Base-by-base conservation (phyloP, 805 yeast genomes). In the Kazachstania taianensis region DNA sequence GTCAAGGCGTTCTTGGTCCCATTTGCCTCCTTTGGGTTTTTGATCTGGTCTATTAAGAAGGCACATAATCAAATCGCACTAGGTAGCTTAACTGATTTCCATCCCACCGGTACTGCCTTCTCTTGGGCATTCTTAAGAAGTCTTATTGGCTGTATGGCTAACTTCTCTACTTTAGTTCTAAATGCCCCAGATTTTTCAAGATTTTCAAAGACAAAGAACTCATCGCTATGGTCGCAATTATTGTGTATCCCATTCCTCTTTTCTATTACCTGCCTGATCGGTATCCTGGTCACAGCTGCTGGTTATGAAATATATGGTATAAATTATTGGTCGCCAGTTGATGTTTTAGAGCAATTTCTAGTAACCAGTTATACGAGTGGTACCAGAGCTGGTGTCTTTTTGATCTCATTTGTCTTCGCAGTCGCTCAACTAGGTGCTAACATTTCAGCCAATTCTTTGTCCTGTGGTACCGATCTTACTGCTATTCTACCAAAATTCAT, bases 111-210 rank as follows among this genome's bases (percentile, higher is more conserved):
- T 2, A 76, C 81, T 18, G 70, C 82, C 33, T 72, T 66, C 38
- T 78, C 75, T 18, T 86, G 96, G 45, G 28, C 36, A 1, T 81
- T 82, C 54, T 68, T 82, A 30, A 67, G 70, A 48, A 71, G 83
- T 14, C 63, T 78, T 20, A 79, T 84, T 85, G 77, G 75, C 57
- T 69, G 84, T 29, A 63, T 83, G 41, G 80, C 87, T 19, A 82
- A 82, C 62, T 83, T 82, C 49, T 84, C 89, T 3, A 78, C 92
- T 9, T 66, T 83, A 49, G 78, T 82, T 48, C 71, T 78, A 37
- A 83, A 83, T 61, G 82, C 87, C 7, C 89, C 94, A 0, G 94
- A 83, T 65, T 82, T 81, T 54, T 66, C 87, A 15, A 72, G 94
- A 52, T 78, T 83, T 58, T 75, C 92, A 3, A 66, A 63, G 35